These are phyloP conservation scores for Themeda triandra DNA, from an alignment of 176 grass and related monocot genomes.

Conservation along the genomic window DNA sequence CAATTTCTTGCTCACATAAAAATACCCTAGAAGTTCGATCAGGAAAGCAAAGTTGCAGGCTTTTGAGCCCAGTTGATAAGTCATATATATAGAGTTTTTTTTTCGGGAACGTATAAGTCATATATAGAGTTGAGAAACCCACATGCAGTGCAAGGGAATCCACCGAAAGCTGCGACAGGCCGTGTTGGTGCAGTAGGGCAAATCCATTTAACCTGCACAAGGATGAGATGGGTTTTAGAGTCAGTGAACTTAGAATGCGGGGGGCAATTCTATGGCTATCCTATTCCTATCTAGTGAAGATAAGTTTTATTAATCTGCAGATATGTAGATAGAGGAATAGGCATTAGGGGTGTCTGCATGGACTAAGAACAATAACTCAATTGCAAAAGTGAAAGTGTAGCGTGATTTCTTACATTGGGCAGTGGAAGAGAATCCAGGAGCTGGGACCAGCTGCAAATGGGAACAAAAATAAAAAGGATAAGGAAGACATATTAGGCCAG, in stretches of 20 bases:
- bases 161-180: constrained; percentile 82
- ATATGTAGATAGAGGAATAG: constrained; percentile 26
- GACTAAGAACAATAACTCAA: constrained; percentile 23
- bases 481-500: neutral
- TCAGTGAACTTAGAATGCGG: constrained; percentile 11
- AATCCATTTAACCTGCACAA: constrained; percentile 95
- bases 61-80: neutral
- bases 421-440: constrained; percentile 88
- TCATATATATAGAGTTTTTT: too few species aligned
- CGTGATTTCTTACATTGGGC: constrained; percentile 75
- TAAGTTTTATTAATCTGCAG: constrained; percentile 40
- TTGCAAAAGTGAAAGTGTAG: neutral
- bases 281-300: constrained; percentile 7
- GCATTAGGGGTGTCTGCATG: constrained; percentile 14
- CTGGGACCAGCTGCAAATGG: constrained; percentile 81
- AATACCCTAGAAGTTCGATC: constrained; percentile 10
- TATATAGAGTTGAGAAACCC: constrained; percentile 30
- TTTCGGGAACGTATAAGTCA: too few species aligned
- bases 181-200: constrained; percentile 88
- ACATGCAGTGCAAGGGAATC: constrained; percentile 98
- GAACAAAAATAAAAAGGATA: constrained; percentile 10
- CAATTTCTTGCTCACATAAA: neutral
- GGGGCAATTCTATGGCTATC: constrained; percentile 17
- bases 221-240: constrained; percentile 4
- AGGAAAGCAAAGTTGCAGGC: constrained; percentile 15